A percentile compares a stretch with the other conserved stretches of the same genome.
phyloP scores from a whole-genome alignment of 148 eudicot genomes.

The Rhododendron griersonianum region DNA sequence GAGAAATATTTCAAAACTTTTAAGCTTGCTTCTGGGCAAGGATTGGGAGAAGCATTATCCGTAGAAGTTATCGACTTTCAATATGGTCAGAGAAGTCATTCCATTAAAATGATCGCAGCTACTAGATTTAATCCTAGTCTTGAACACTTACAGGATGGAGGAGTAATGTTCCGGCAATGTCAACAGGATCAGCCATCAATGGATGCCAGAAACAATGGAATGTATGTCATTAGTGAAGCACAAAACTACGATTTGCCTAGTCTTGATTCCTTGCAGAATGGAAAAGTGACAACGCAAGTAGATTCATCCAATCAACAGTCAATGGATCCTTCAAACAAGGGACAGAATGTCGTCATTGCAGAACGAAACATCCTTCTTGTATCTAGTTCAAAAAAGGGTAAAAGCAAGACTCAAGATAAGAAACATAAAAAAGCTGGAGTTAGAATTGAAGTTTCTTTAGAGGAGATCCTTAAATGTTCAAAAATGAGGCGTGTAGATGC shows the following conservation, averaged over 20 bases:
- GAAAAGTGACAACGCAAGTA: background rate
- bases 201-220: background rate
- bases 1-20: background rate
- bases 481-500: background rate
- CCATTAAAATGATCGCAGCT: background rate
- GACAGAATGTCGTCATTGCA: background rate
- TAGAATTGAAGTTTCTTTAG: background rate
- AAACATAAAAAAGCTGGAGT: background rate
- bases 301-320: background rate
- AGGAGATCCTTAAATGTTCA: background rate
- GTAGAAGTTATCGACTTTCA: background rate
- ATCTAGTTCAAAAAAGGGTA: background rate
- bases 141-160: background rate
- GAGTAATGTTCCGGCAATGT: background rate
- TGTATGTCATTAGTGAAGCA: background rate
- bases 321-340: background rate
- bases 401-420: background rate
- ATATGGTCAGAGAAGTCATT: background rate
- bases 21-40: background rate
- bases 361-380: background rate
- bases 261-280: background rate
- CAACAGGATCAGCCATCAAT: background rate
- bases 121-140: background rate
- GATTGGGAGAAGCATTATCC: background rate
- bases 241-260: background rate